Conservation (phyloP, 2,329 filamentous ascomycete genomes). For the Zymoseptoria pseudotritici region DNA sequence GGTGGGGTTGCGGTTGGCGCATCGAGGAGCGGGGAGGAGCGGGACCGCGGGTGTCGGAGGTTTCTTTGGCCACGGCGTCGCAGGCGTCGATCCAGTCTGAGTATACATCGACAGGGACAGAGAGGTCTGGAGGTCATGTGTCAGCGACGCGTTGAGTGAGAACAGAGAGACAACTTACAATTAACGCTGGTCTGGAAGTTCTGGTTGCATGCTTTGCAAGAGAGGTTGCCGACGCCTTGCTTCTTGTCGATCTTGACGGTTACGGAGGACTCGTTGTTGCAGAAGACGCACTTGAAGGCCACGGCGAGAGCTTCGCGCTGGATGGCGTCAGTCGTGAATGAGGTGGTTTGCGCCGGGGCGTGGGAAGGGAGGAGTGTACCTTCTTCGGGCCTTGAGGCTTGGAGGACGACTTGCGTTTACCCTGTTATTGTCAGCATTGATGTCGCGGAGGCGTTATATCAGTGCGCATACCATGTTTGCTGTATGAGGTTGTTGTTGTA, state of each 20-base stretch:
- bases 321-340: constrained; percentile 3
- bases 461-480: constrained; percentile 6
- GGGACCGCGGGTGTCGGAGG: constrained; percentile 23
- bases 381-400: constrained; percentile 76
- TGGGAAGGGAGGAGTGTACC: constrained; percentile 42
- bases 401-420: constrained; percentile 81
- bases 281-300: constrained; percentile 94
- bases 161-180: constrained; percentile 46
- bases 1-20: constrained; percentile 5
- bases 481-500: neutral
- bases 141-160: constrained; percentile 3
- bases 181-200: constrained; percentile 89
- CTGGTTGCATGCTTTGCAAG: constrained; percentile 90
- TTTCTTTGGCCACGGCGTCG: constrained; percentile 61
- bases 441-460: neutral
- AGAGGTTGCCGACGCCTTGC: constrained; percentile 71
- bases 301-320: constrained; percentile 62
- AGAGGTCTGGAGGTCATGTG: constrained; percentile 59
- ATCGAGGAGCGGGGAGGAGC: constrained; percentile 2
- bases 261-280: constrained; percentile 93
- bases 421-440: constrained; percentile 38
- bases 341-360: neutral
- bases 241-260: constrained; percentile 92
- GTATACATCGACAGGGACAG: constrained; percentile 88
- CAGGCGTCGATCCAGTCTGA: constrained; percentile 98